Percentiles rank a stretch among this genome's conserved stretches.
These are phyloP conservation scores for Cynanchum wilfordii DNA, from an alignment of 257 asterid species.

Conservation along the genomic window DNA sequence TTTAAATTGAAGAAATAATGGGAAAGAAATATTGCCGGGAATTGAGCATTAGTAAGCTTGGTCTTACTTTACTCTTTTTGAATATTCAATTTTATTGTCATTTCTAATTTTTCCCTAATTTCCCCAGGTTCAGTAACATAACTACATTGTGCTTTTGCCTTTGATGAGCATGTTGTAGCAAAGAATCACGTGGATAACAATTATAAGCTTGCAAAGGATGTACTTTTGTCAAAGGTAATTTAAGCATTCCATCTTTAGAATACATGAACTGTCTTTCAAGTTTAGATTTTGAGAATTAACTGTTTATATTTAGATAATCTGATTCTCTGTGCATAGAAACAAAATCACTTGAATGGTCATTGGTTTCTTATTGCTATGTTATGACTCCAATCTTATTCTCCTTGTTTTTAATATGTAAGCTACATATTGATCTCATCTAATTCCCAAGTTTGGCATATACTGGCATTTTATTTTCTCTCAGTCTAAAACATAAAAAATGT, in stretches of 20 bases:
- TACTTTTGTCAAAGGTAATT: conserved; percentile 75
- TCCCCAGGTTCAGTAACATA: no score
- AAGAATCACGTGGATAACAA: conserved; percentile 87
- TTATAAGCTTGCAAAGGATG: conserved; percentile 81
- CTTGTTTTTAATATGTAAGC: neutral
- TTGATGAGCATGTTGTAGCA: conserved; percentile 87
- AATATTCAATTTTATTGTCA: no score
- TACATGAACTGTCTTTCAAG: neutral
- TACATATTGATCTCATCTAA: neutral
- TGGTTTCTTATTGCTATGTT: neutral
- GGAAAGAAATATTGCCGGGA: no score
- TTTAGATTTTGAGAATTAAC: neutral
- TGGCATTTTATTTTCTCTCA: neutral
- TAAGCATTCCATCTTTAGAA: neutral
- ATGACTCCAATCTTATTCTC: neutral
- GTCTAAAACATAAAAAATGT: neutral
- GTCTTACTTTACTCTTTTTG: no score
- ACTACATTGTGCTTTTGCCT: no score
- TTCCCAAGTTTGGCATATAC: neutral
- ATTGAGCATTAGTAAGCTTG: no score
- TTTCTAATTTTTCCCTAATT: no score
- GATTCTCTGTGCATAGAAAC: neutral
- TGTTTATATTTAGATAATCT: neutral
- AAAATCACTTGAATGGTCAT: neutral
- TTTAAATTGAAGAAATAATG: no score